A percentile compares a stretch with the other conserved stretches of the same genome.
Conservation (phyloP, 1,284 basidiomycete genomes). For the Fomitopsis palustris region DNA sequence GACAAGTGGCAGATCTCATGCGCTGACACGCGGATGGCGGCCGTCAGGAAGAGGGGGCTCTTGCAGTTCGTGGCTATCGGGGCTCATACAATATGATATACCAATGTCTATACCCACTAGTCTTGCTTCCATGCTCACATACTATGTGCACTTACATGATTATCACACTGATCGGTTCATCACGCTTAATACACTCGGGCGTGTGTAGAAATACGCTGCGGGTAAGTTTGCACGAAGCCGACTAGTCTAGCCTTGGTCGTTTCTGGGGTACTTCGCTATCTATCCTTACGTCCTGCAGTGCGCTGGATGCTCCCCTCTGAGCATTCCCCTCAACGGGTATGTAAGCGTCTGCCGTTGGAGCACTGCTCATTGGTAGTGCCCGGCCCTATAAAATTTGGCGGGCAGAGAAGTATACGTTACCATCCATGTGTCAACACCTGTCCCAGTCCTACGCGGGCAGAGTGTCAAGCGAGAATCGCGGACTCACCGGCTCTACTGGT, state of each 20-base stretch:
- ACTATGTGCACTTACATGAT: not conserved
- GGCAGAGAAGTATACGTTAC: no score
- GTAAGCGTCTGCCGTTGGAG: no score
- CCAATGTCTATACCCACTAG: no score
- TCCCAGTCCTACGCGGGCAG: not conserved
- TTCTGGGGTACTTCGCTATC: not conserved
- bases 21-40: constrained; percentile 3
- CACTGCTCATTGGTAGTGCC: no score
- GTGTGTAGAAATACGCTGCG: not conserved
- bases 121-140: not conserved
- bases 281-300: not conserved
- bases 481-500: not conserved
- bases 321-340: no score
- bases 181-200: not conserved
- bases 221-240: not conserved
- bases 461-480: not conserved
- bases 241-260: not conserved
- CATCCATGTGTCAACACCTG: no score
- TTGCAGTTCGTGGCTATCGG: not conserved
- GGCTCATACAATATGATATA: not conserved
- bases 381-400: no score
- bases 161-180: not conserved
- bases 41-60: constrained; percentile 1
- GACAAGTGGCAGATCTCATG: not conserved
- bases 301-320: not conserved